Conservation (phyloP, 2,329 filamentous ascomycete genomes). For the Pseudophaeomoniella oleicola region DNA sequence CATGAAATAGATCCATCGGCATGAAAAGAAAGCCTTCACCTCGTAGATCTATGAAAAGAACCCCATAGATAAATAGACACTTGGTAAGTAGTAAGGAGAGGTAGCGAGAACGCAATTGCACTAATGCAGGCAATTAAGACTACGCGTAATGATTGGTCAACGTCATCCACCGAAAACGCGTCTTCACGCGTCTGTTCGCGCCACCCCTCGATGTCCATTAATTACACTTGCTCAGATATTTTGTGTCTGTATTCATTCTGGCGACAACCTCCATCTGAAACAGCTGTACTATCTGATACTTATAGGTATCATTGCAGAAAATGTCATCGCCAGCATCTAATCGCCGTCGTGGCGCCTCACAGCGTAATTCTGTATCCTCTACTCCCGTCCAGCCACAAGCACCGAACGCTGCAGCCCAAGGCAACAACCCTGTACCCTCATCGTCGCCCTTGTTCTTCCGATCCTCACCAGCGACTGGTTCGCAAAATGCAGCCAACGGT, state of each 20-base stretch:
- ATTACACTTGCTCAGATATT: background rate
- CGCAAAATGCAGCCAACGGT: conserved; percentile 16
- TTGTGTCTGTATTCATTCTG: conserved; percentile 1
- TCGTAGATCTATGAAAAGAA: too few relatives aligned
- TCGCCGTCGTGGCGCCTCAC: conserved; percentile 24
- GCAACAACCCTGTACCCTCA: conserved; percentile 33
- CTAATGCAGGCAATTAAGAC: background rate
- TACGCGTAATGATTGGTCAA: background rate
- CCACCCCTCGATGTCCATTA: conserved; percentile 2
- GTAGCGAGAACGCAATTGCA: background rate
- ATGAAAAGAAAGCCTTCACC: too few relatives aligned
- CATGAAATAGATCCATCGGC: conserved; percentile 1
- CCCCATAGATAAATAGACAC: too few relatives aligned
- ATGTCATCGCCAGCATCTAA: conserved; percentile 30
- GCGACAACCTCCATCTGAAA: background rate
- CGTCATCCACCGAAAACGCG: background rate
- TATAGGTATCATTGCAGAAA: conserved; percentile 15
- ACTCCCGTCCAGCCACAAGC: conserved; percentile 21
- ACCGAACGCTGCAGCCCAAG: conserved; percentile 15
- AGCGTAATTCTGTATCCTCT: conserved; percentile 23
- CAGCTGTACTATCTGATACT: background rate
- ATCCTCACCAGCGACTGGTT: conserved; percentile 38
- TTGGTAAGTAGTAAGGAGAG: background rate
- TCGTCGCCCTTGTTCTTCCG: conserved; percentile 75
- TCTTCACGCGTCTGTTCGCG: conserved; percentile 8